Evolutionary conservation across 306 rosid genomes (phyloP).

Genomic region (Trichosanthes truncata): DNA sequence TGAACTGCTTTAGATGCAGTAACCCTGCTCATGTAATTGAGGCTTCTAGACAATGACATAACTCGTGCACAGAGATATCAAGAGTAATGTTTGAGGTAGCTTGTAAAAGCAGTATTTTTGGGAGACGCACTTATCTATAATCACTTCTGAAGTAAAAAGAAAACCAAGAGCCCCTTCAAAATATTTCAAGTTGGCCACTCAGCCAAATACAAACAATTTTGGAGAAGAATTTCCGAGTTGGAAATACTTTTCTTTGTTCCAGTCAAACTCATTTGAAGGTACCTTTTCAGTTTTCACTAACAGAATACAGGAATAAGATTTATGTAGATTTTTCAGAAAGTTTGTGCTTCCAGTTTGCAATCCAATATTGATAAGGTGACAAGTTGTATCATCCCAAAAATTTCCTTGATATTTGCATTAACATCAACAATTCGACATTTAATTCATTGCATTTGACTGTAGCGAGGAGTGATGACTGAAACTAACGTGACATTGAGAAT

Average conservation of each 20-base stretch:
- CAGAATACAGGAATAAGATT: neutral
- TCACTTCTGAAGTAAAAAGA: no score
- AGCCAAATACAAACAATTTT: neutral
- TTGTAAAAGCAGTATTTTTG: neutral
- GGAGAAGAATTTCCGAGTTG: neutral
- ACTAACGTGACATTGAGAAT: neutral
- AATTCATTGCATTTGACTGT: neutral
- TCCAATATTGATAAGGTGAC: neutral
- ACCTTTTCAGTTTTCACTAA: neutral
- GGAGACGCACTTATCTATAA: no score
- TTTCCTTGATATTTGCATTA: neutral
- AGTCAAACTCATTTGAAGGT: neutral
- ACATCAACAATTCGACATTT: neutral
- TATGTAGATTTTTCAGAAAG: neutral
- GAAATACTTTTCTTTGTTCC: neutral
- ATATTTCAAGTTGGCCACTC: neutral
- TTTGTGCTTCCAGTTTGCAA: neutral
- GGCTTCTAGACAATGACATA: neutral
- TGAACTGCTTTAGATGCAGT: constrained; percentile 10
- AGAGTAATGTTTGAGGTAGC: neutral
- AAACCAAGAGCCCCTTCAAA: neutral
- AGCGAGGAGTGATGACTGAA: neutral
- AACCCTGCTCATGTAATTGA: neutral
- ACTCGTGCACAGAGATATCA: neutral
- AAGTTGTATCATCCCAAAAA: neutral